These are phyloP conservation scores for Chrysosphaeria jannelii DNA, from an alignment of 2,329 filamentous ascomycete species.

Conservation along the genomic window DNA sequence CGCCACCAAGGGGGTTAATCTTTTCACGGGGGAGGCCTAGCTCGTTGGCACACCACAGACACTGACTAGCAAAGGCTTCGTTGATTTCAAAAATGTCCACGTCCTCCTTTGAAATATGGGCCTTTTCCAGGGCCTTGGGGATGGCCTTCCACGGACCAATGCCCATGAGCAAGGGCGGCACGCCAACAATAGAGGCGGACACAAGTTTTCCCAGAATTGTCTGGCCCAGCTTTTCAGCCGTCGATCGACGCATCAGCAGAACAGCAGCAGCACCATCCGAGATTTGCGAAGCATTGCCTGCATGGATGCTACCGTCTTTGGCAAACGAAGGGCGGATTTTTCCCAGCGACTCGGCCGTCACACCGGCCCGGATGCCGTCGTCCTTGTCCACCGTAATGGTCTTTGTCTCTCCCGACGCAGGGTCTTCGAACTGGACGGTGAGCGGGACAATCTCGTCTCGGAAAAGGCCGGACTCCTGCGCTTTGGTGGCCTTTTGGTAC, in stretches of 20 bases:
- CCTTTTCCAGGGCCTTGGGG: slow-evolving; percentile 66
- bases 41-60: slow-evolving; percentile 75
- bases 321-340: slow-evolving; percentile 82
- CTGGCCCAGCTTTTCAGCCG: slow-evolving; percentile 66
- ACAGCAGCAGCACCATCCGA: slow-evolving; percentile 89
- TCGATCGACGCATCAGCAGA: slow-evolving; percentile 79
- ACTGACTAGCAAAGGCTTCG: slow-evolving; percentile 91
- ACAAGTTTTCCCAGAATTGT: slow-evolving; percentile 82
- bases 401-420: slow-evolving; percentile 65
- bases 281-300: slow-evolving; percentile 85
- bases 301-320: slow-evolving; percentile 72
- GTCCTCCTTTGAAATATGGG: slow-evolving; percentile 61
- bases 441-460: slow-evolving; percentile 72
- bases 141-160: slow-evolving; percentile 90
- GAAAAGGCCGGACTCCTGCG: slow-evolving; percentile 73
- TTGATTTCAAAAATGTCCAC: slow-evolving; percentile 98
- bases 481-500: slow-evolving; percentile 67
- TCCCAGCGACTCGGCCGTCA: slow-evolving; percentile 61
- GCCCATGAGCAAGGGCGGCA: slow-evolving; percentile 84
- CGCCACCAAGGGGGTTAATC: slow-evolving; percentile 91
- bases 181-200: slow-evolving; percentile 55
- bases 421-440: slow-evolving; percentile 65
- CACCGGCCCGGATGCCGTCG: slow-evolving; percentile 60
- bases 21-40: slow-evolving; percentile 57
- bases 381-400: slow-evolving; percentile 59